Base-by-base conservation (phyloP, 148 eudicot genomes). In the Spergularia bocconei region DNA sequence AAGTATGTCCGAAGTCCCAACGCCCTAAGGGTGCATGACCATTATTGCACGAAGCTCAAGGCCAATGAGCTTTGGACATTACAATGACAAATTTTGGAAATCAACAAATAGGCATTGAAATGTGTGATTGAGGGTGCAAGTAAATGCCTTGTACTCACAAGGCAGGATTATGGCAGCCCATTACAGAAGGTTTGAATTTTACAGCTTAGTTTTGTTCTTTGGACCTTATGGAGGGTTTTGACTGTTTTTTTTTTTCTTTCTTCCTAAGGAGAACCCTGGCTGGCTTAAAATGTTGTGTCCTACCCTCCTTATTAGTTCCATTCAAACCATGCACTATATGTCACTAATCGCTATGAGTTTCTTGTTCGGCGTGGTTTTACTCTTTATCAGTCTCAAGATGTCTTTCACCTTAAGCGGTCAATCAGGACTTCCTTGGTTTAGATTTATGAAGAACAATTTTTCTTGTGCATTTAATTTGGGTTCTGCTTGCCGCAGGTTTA, bases 401-500 rank as follows among this genome's bases (percentile, higher is more conserved):
- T 29, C 36, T 29, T 59, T 59, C 23, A n/a, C 21, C 19, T 59
- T 44, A 6, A 44, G 48, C 5, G 48, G 20, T 57, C 19, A n/a
- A n/a, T 1, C 60, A 57, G n/a, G 60, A 57, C 20, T 57, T 15
- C 23, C 55, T 67, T 58, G 57, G 33, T 71, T 71, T 36, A 57
- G n/a, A 36, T 36, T 17, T 33, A 17, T 70, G 15, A 70, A 54
- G 50, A n/a, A 8, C 16, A 7, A 15, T 67, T 67, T 6, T 4
- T 57, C 21, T 6, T 11, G 33, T 50, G 11, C 64, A 39, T 38
- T 14, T 13, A 5, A 5, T 14, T 13, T 1, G 33, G 8, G 38
- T 71, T 71, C 29, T 71, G 16, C 74, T 13, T 57, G 14, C 41
- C 78, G 41, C 90, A 95, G 98, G 97, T 95, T 74, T 95, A 92